Evolutionary conservation across 83 land plant genomes (phyloP), one percentile per base, ranked within the genome.

Genomic region (Diphasiastrum complanatum): DNA sequence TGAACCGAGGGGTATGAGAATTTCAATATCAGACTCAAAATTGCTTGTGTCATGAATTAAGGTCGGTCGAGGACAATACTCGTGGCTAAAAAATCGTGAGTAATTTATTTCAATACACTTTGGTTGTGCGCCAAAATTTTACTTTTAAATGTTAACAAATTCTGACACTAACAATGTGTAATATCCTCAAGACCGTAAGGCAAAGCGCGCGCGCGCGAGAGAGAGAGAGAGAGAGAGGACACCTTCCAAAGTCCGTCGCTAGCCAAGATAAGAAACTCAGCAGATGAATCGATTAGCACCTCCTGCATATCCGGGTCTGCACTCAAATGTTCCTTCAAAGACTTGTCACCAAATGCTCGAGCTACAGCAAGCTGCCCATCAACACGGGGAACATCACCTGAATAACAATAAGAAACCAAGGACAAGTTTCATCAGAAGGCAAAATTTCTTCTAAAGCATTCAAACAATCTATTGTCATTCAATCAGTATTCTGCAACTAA

Each of bases 211-310:
- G 43, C 14, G 41, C 0, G 27, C 4, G 56, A 16, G 16, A 2
- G 0, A 16, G 20, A 14, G 3, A 37, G 22, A 23, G 61, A 1
- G 36, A 14, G 28, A 23, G 30, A 60, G 23, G 2, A 33, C 12
- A 84, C 89, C 89, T 85, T 85, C 89, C 86, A 85, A 27, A 85
- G 66, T 29, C 89, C 89, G 64, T 85, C 89, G 53, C 86, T 85
- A 2, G 85, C 89, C 33, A 85, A 74, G 45, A 75, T 72, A 19
- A 82, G 63, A 47, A 79, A 45, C 29, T 79, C 83, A 14, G 72
- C 55, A 4, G 58, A 61, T 49, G 49, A 14, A 51, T 62, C 68
- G 8, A 75, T 30, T 26, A 32, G 66, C 24, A 46, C 60, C 33
- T 66, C 30, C 4, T 43, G 38, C 30, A 84, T 55, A 25, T 84